phyloP scores from a whole-genome alignment of 2,329 filamentous ascomycete species.

The Alternaria ventricosa region DNA sequence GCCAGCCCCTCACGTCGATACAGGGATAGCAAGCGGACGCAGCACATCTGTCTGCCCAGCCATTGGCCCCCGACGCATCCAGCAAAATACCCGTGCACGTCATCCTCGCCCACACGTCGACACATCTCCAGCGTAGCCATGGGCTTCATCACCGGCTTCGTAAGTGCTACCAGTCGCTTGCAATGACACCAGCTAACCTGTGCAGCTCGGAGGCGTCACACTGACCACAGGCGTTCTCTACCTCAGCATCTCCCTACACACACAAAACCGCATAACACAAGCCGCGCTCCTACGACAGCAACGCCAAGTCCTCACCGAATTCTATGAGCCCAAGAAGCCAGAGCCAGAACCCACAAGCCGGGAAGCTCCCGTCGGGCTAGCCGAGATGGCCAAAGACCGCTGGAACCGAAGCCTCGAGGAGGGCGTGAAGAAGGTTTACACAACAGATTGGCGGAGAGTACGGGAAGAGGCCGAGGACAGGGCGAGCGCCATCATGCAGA shows the following conservation, averaged over 20 bases:
- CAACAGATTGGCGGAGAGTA: slow-evolving; percentile 54
- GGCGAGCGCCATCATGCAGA: slow-evolving; percentile 44
- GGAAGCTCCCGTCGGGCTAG: slow-evolving; percentile 50
- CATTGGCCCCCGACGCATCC: slow-evolving; percentile 12
- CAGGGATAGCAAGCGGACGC: not conserved
- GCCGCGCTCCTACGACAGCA: slow-evolving; percentile 56
- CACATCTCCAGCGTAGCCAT: slow-evolving; percentile 38
- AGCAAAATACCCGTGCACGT: not conserved
- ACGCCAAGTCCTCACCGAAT: slow-evolving; percentile 50
- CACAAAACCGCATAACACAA: slow-evolving; percentile 56
- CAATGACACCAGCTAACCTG: not conserved
- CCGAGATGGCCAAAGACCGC: slow-evolving; percentile 57
- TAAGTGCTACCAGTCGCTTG: slow-evolving; percentile 32
- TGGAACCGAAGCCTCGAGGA: slow-evolving; percentile 58
- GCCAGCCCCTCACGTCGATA: not conserved
- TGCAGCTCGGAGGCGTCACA: slow-evolving; percentile 58
- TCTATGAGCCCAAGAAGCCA: slow-evolving; percentile 53
- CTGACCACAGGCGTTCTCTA: slow-evolving; percentile 55
- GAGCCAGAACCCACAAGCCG: slow-evolving; percentile 48
- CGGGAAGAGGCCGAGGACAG: slow-evolving; percentile 52
- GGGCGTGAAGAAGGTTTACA: slow-evolving; percentile 51
- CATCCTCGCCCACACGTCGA: not conserved
- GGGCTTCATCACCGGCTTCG: slow-evolving; percentile 61
- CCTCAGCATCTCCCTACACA: slow-evolving; percentile 52
- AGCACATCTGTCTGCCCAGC: not conserved